These are phyloP conservation scores for Phylloporus rhodoxanthus DNA, from an alignment of 768 basidiomycete genomes.

Conservation along the genomic window DNA sequence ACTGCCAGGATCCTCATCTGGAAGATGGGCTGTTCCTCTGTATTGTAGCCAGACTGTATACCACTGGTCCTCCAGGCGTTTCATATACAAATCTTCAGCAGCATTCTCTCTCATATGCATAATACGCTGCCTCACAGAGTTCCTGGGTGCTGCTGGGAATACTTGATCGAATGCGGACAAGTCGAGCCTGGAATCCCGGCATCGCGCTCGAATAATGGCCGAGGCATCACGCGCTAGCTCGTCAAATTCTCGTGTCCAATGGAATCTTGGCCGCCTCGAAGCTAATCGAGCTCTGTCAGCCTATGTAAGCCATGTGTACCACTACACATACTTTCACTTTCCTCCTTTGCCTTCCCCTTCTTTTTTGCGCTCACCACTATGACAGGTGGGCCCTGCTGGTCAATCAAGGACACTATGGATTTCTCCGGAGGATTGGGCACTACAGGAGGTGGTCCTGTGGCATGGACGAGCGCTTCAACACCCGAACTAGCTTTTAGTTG, in stretches of 20 bases:
- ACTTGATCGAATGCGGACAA: conserved; percentile 72
- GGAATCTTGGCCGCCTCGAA: conserved; percentile 60
- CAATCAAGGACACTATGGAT: conserved; percentile 45
- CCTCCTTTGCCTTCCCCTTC: conserved; percentile 27
- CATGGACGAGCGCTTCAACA: conserved; percentile 1
- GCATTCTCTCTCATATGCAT: conserved; percentile 53
- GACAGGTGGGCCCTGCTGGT: conserved; percentile 45
- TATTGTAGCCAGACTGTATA: conserved; percentile 69
- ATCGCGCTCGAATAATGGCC: conserved; percentile 76
- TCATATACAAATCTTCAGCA: conserved; percentile 69
- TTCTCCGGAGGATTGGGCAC: conserved; percentile 45
- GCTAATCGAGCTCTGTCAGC: conserved; percentile 14
- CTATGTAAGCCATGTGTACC: background rate
- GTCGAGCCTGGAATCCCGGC: conserved; percentile 57
- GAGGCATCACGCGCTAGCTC: conserved; percentile 84
- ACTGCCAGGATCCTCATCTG: conserved; percentile 64
- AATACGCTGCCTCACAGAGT: conserved; percentile 66
- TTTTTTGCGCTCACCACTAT: conserved; percentile 31
- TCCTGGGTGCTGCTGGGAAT: conserved; percentile 70
- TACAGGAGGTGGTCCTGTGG: conserved; percentile 33
- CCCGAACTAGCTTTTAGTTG: conserved; percentile 21
- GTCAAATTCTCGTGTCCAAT: conserved; percentile 83
- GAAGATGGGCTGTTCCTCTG: conserved; percentile 59
- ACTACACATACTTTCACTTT: conserved; percentile 25
- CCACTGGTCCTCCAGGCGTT: conserved; percentile 79